These are phyloP conservation scores for Phytophthora ramorum DNA, from an alignment of 352 stramenopile genomes.

Conservation along the genomic window DNA sequence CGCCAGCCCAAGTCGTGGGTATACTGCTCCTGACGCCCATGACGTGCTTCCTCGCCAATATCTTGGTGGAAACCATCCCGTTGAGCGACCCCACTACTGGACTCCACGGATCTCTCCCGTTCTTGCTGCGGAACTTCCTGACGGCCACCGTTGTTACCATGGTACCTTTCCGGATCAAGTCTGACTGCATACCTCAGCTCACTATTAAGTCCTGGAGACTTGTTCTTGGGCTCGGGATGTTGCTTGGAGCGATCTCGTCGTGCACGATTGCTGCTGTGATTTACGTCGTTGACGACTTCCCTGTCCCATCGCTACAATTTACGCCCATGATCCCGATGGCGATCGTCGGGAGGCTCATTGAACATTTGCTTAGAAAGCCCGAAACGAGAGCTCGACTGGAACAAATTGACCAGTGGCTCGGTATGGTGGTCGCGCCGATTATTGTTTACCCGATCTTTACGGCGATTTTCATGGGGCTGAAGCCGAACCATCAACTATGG, in stretches of 20 bases:
- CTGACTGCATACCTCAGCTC: constrained; percentile 34
- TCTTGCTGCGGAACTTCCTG: constrained; percentile 35
- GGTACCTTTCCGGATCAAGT: constrained; percentile 14
- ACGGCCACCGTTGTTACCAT: constrained; percentile 16
- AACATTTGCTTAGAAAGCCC: constrained; percentile 3
- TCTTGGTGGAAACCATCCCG: constrained; percentile 35
- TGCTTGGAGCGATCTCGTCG: neutral
- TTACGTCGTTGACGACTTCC: constrained; percentile 21
- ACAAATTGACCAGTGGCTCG: constrained; percentile 13
- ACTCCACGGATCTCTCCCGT: constrained; percentile 22
- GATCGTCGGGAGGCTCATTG: neutral
- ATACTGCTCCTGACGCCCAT: constrained; percentile 25
- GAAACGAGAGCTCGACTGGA: constrained; percentile 12
- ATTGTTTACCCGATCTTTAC: constrained; percentile 42
- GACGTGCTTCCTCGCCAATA: constrained; percentile 23
- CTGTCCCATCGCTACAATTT: constrained; percentile 38
- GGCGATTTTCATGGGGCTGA: constrained; percentile 37
- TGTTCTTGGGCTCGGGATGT: constrained; percentile 4
- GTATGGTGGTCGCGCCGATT: constrained; percentile 23
- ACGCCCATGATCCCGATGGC: constrained; percentile 21
- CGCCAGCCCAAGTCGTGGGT: neutral
- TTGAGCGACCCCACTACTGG: constrained; percentile 24
- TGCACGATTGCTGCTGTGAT: neutral
- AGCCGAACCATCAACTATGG: constrained; percentile 27
- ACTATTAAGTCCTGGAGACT: constrained; percentile 16